Evolutionary conservation across 768 basidiomycete species (phyloP).

Genomic region (Glaciozyma antarctica): DNA sequence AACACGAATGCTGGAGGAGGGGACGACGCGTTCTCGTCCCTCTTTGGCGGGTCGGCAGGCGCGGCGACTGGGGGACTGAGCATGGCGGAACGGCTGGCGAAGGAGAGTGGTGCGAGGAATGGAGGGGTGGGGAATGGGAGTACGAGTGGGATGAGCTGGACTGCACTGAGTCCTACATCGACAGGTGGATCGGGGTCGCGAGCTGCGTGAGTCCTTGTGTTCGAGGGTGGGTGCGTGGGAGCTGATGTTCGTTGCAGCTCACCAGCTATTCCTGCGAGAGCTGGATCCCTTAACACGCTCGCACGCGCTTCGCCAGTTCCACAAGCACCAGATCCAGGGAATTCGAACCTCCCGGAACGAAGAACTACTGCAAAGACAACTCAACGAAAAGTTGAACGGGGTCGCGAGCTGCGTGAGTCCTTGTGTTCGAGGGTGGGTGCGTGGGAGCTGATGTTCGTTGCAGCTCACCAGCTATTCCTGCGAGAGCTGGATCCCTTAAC

Average conservation of each 20-base stretch:
- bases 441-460: neutral
- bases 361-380: neutral
- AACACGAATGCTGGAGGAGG: neutral
- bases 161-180: neutral
- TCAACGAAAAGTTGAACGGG: neutral
- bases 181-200: neutral
- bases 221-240: neutral
- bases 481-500: neutral
- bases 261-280: neutral
- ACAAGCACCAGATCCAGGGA: slow-evolving; percentile 30
- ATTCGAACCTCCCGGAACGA: slow-evolving; percentile 31
- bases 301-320: neutral
- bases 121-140: neutral
- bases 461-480: slow-evolving; percentile 3
- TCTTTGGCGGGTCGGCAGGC: slow-evolving; percentile 8
- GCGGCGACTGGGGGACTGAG: neutral
- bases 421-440: neutral
- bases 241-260: neutral
- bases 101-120: neutral
- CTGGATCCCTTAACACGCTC: neutral
- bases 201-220: neutral
- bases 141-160: neutral
- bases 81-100: slow-evolving; percentile 22
- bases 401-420: neutral
- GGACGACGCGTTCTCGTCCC: slow-evolving; percentile 22